phyloP scores from a whole-genome alignment of 257 asterid species.

The Anisodus acutangulus region DNA sequence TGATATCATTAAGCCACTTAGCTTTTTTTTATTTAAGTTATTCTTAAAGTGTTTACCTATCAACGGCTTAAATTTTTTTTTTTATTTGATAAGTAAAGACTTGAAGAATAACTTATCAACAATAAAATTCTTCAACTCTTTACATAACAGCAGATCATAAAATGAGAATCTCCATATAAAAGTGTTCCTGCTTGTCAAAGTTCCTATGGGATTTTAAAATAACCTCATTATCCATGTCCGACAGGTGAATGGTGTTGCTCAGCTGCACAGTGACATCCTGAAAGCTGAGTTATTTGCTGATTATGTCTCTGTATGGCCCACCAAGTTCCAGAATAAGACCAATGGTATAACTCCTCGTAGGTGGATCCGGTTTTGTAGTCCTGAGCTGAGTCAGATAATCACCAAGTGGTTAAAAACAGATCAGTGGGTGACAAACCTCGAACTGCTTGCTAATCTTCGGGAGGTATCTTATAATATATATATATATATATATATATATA shows the following conservation, averaged over 20 bases:
- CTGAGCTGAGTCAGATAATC: constrained; percentile 86
- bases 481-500: too few species aligned
- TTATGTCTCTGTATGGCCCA: constrained; percentile 94
- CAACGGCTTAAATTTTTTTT: background rate
- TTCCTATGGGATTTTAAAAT: constrained; percentile 8
- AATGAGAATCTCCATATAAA: background rate
- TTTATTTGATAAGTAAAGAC: background rate
- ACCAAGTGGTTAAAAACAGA: constrained; percentile 98
- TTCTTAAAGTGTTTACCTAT: background rate
- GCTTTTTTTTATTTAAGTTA: constrained; percentile 24
- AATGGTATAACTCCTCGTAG: constrained; percentile 99
- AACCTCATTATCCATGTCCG: constrained; percentile 23
- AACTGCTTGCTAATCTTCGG: constrained; percentile 77
- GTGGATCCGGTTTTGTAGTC: constrained; percentile 94
- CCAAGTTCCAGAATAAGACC: constrained; percentile 95
- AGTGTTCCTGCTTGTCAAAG: constrained; percentile 7
- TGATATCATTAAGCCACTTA: constrained; percentile 24
- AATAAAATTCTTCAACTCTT: background rate
- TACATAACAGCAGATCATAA: too few species aligned
- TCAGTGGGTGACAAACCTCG: constrained; percentile 90
- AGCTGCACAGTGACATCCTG: constrained; percentile 93
- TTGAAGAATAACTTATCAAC: background rate
- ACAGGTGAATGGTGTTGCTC: constrained; percentile 99
- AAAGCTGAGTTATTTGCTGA: constrained; percentile 84
- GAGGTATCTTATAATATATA: constrained; percentile 56